phyloP scores from a whole-genome alignment of 2,329 filamentous ascomycete genomes.

The Penicillium sp. region DNA sequence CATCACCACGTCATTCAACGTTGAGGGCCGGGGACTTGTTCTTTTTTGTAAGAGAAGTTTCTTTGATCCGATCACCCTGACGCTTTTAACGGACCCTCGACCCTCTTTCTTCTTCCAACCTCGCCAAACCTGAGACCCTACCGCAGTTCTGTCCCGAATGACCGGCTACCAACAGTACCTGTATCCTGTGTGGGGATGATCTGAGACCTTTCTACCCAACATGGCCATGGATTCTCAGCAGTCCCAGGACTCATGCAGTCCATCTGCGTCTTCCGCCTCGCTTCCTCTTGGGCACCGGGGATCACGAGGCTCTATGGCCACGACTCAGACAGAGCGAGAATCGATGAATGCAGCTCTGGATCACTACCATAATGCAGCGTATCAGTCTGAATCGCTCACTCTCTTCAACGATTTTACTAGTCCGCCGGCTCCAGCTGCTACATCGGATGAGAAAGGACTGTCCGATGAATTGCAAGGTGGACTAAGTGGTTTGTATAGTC shows the following conservation, averaged over 20 bases:
- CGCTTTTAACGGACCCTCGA: neutral
- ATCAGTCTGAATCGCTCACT: constrained; percentile 77
- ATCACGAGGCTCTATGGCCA: constrained; percentile 50
- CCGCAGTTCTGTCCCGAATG: constrained; percentile 7
- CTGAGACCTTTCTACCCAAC: constrained; percentile 14
- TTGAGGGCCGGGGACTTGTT: constrained; percentile 13
- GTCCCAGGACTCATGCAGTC: constrained; percentile 41
- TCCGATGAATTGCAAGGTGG: constrained; percentile 78
- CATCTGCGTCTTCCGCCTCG: constrained; percentile 45
- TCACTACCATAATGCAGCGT: constrained; percentile 85
- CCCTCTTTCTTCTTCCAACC: neutral
- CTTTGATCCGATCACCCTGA: neutral
- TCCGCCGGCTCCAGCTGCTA: constrained; percentile 60
- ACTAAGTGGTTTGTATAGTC: constrained; percentile 82
- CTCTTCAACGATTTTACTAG: constrained; percentile 88
- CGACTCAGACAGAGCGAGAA: constrained; percentile 64
- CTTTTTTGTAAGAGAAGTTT: neutral
- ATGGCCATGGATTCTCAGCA: constrained; percentile 37
- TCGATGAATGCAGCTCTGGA: constrained; percentile 75
- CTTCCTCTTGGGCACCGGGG: constrained; percentile 46
- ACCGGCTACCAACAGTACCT: neutral
- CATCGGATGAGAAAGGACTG: constrained; percentile 66
- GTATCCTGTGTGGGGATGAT: constrained; percentile 12
- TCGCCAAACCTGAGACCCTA: neutral
- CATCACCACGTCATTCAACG: constrained; percentile 33